These are phyloP conservation scores for Pleurotus salmoneostramineus DNA, from an alignment of 768 basidiomycete genomes.

Conservation along the genomic window DNA sequence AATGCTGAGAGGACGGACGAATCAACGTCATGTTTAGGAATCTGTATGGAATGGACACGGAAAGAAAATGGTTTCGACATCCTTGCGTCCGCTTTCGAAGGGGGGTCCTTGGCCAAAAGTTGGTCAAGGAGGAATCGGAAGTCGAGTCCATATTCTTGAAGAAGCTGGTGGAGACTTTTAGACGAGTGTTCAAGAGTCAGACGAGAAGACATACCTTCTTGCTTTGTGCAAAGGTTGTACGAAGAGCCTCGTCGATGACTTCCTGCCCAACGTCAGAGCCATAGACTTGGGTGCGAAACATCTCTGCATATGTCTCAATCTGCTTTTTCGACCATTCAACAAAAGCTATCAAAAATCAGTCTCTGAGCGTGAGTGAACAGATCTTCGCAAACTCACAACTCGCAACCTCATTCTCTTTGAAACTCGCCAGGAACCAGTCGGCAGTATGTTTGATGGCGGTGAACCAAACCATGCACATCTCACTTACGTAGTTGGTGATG, in stretches of 20 bases:
- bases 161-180: slow-evolving; percentile 43
- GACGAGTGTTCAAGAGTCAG: neutral
- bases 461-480: slow-evolving; percentile 86
- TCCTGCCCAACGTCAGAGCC: slow-evolving; percentile 69
- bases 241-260: slow-evolving; percentile 73
- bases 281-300: slow-evolving; percentile 91
- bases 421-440: slow-evolving; percentile 96
- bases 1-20: slow-evolving; percentile 13
- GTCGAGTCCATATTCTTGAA: slow-evolving; percentile 92
- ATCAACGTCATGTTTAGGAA: slow-evolving; percentile 23
- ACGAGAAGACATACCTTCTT: slow-evolving; percentile 57
- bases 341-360: slow-evolving; percentile 53
- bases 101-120: slow-evolving; percentile 53
- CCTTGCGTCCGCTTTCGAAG: slow-evolving; percentile 21
- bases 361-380: neutral
- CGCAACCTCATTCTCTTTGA: slow-evolving; percentile 92
- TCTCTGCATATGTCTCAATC: slow-evolving; percentile 76
- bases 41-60: slow-evolving; percentile 20
- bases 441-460: slow-evolving; percentile 96
- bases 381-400: slow-evolving; percentile 59
- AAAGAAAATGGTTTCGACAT: slow-evolving; percentile 22
- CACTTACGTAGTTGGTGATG: slow-evolving; percentile 79
- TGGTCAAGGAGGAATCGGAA: slow-evolving; percentile 88
- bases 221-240: slow-evolving; percentile 77
- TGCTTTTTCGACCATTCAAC: slow-evolving; percentile 92